phyloP scores from a whole-genome alignment of 2,329 filamentous ascomycete genomes.

The Ophiocordyceps sinensis region DNA sequence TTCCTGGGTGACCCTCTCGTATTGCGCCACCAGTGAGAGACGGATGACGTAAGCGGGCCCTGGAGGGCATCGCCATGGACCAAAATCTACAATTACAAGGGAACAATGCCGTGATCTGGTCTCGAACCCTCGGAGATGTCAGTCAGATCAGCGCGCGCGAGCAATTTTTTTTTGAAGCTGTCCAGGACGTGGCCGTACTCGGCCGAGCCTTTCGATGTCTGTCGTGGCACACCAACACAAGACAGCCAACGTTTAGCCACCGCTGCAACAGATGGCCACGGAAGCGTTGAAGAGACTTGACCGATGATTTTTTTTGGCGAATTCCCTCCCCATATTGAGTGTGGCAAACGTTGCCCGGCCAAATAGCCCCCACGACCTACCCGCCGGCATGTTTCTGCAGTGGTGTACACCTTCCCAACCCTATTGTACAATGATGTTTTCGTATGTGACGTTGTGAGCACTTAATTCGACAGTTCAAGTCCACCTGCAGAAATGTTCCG shows the following conservation, averaged over 20 bases:
- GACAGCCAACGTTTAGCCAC: too few relatives aligned
- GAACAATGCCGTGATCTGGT: not conserved
- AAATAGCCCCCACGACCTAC: not conserved
- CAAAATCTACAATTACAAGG: not conserved
- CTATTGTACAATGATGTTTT: not conserved
- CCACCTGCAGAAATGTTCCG: constrained; percentile 1
- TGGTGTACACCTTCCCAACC: not conserved
- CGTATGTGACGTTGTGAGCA: not conserved
- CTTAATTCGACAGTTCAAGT: not conserved
- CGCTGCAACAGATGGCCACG: too few relatives aligned
- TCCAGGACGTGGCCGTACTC: too few relatives aligned
- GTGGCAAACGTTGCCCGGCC: not conserved
- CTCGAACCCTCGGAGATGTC: too few relatives aligned
- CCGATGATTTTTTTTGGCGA: not conserved
- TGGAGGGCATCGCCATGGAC: not conserved
- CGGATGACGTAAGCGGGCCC: not conserved
- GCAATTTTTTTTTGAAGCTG: too few relatives aligned
- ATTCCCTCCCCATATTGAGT: not conserved
- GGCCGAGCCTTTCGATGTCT: not conserved
- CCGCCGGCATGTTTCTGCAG: not conserved
- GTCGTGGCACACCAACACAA: too few relatives aligned
- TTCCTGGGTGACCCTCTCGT: too few relatives aligned
- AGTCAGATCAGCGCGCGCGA: not conserved
- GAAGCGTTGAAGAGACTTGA: not conserved
- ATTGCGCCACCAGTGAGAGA: not conserved